A percentile compares a stretch with the other conserved stretches of the same genome.
Conservation (phyloP, 73 alveolate genomes). For the Paramecium sexaurelia region DNA sequence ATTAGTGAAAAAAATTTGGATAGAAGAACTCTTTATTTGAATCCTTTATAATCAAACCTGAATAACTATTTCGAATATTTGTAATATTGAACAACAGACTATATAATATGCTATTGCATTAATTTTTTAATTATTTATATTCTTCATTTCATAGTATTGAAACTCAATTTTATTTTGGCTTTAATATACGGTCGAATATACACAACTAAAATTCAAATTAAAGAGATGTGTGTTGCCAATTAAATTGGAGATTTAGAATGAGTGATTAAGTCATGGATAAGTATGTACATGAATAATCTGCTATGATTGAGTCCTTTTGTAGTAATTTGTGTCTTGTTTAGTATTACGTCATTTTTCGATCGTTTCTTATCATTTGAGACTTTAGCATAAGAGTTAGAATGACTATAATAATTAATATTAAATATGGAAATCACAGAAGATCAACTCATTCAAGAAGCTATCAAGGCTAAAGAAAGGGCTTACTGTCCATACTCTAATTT, state of each 20-base stretch:
- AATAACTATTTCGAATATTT: no score
- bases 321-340: not conserved
- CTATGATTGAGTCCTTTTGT: slow-evolving; percentile 20
- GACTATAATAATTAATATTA: not conserved
- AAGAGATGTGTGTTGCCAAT: slow-evolving; percentile 58
- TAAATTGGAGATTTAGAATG: slow-evolving; percentile 54
- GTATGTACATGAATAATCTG: slow-evolving; percentile 38
- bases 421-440: not conserved
- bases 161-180: not conserved
- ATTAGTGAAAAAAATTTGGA: no score
- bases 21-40: slow-evolving; percentile 46
- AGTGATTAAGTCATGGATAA: slow-evolving; percentile 58
- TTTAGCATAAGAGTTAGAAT: slow-evolving; percentile 57
- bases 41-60: no score
- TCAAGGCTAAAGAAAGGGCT: slow-evolving; percentile 53
- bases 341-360: slow-evolving; percentile 32
- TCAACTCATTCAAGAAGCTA: slow-evolving; percentile 14
- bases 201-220: slow-evolving; percentile 48
- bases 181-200: slow-evolving; percentile 59
- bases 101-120: slow-evolving; percentile 39
- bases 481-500: slow-evolving; percentile 61
- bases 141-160: slow-evolving; percentile 33
- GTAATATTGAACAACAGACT: not conserved
- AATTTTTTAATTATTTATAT: slow-evolving; percentile 42
- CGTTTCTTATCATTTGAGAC: slow-evolving; percentile 63